Evolutionary conservation across 805 yeast genomes (phyloP), one percentile per base, ranked within the genome.

Genomic region (Pichia kluyveri): DNA sequence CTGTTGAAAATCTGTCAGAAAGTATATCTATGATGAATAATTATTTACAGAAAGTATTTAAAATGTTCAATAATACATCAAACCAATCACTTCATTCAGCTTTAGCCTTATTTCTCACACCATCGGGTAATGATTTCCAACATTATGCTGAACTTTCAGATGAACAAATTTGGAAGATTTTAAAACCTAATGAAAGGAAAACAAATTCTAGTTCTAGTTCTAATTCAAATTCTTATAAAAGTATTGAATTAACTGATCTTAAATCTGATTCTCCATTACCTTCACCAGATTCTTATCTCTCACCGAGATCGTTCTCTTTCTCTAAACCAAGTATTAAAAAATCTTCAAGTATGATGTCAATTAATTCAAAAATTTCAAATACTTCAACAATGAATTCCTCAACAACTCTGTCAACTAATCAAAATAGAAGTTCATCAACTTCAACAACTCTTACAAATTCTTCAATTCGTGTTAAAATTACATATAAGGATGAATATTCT

Each of bases 11-110:
- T 0, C 38, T 49, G 7, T 38, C 44, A 1, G 10, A 14, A 2
- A 41, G 36, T 32, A 2, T 49, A 46, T 65, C 66, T 37, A 67
- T 66, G 17, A 54, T 76, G 51, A 65, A 72, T 49, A 52, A 60
- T 12, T 76, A 74, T 57, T 60, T 76, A 41, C 60, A 62, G 43
- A 55, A 62, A 39, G 53, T 71, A 42, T 42, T 51, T 19, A 11
- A 36, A 8, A 8, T 46, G 3, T 17, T 53, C 6, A 34, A 30
- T 14, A 14, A 27, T 2, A 39, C 32, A 8, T 36, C 49, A 17
- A n/a, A 34, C 11, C 44, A 46, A 14, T 32, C 46, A 5, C 32
- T 47, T 9, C 27, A 26, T 15, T 11, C 17, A 8, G 37, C 37
- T 10, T 15, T 34, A 14, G n/a, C 37, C 2, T 15, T 34, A 8